phyloP scores from a whole-genome alignment of 2,329 filamentous ascomycete species.

The Pyricularia sp. region DNA sequence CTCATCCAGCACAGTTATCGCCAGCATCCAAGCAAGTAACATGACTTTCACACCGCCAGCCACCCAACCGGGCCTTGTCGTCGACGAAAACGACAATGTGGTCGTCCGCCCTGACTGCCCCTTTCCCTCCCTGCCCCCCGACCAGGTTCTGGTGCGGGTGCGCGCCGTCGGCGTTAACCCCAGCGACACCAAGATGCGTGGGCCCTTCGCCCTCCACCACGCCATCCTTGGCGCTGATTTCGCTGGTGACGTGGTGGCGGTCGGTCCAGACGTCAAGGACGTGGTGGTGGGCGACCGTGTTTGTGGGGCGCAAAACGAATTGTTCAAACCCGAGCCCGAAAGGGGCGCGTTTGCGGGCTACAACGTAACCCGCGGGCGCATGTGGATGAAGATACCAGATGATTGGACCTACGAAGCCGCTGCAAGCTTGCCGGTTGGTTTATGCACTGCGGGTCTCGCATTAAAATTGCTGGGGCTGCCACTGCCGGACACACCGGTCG shows the following conservation, averaged over 20 bases:
- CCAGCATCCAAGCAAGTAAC: too few species aligned
- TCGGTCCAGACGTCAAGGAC: conserved; percentile 11
- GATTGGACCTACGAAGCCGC: conserved; percentile 9
- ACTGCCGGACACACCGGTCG: not conserved
- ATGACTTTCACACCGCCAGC: too few species aligned
- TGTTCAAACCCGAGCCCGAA: conserved; percentile 4
- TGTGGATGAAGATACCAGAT: conserved; percentile 7
- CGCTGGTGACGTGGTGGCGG: conserved; percentile 16
- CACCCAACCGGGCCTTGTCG: too few species aligned
- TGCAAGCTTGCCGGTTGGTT: conserved; percentile 10
- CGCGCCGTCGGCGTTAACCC: conserved; percentile 21
- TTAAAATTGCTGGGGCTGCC: conserved; percentile 9
- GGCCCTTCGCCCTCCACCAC: conserved; percentile 9
- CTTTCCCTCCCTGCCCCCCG: not conserved
- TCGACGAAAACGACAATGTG: too few species aligned
- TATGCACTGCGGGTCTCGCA: conserved; percentile 9
- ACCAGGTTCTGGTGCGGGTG: not conserved
- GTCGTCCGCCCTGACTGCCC: not conserved
- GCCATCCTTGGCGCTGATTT: conserved; percentile 19
- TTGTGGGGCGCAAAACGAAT: conserved; percentile 9
- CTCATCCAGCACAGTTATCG: too few species aligned
- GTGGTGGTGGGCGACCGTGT: conserved; percentile 11
- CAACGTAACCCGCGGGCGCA: conserved; percentile 9
- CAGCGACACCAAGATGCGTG: conserved; percentile 20
- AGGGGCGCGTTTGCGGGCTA: conserved; percentile 17